These are phyloP conservation scores for Ustilago xerochloae DNA, from an alignment of 1,284 basidiomycete species.

Conservation along the genomic window DNA sequence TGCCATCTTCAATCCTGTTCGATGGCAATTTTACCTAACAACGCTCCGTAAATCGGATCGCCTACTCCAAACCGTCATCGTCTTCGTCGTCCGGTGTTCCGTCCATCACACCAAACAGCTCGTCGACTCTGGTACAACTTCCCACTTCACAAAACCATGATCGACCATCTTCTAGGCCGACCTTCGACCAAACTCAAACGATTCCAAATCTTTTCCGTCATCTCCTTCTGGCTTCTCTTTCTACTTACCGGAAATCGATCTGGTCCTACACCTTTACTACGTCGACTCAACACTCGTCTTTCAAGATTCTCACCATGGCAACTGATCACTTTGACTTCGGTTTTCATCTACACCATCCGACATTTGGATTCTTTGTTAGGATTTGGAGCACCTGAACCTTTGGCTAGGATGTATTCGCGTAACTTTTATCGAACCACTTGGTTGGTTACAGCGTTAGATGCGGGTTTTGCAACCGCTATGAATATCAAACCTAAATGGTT, in stretches of 20 bases:
- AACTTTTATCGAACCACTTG: constrained; percentile 97
- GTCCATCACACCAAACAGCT: neutral
- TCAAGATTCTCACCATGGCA: constrained; percentile 91
- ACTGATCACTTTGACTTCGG: constrained; percentile 85
- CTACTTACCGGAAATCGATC: constrained; percentile 42
- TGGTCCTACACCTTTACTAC: constrained; percentile 47
- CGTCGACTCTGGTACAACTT: neutral
- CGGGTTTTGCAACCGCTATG: constrained; percentile 96
- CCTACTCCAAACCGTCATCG: neutral
- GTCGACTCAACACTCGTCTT: constrained; percentile 35
- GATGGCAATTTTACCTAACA: neutral
- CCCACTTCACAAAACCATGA: constrained; percentile 30
- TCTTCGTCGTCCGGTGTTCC: neutral
- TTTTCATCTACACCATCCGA: constrained; percentile 82
- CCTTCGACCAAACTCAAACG: constrained; percentile 61
- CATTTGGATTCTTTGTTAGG: constrained; percentile 89
- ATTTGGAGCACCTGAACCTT: constrained; percentile 88
- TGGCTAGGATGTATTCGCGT: constrained; percentile 82
- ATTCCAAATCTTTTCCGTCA: constrained; percentile 55
- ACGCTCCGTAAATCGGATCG: neutral
- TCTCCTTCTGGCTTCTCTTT: constrained; percentile 55
- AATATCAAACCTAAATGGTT: constrained; percentile 91
- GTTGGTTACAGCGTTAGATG: constrained; percentile 87
- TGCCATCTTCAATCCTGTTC: neutral
- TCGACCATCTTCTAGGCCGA: constrained; percentile 62